Evolutionary conservation across 805 yeast genomes (phyloP).

Genomic region (Teunomyces kruisii): DNA sequence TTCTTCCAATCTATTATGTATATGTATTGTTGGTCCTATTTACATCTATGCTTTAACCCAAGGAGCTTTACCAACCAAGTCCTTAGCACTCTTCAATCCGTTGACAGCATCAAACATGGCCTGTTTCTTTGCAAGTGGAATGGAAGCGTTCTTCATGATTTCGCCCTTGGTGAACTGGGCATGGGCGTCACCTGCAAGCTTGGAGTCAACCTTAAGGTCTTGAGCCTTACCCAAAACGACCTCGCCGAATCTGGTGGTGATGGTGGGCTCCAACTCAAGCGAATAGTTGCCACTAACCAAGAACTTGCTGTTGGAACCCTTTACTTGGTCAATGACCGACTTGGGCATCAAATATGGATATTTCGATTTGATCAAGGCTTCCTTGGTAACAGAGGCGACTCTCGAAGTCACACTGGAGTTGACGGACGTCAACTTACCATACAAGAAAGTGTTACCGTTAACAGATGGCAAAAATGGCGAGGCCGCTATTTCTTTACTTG

Average conservation of each 20-base stretch:
- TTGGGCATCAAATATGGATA: slow-evolving; percentile 43
- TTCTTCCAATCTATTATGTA: no score
- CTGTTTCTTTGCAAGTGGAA: slow-evolving; percentile 27
- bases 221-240: slow-evolving; percentile 34
- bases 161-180: slow-evolving; percentile 21
- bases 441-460: slow-evolving; percentile 30
- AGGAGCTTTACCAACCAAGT: slow-evolving; percentile 25
- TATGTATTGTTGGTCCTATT: slow-evolving; percentile 3
- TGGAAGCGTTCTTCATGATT: slow-evolving; percentile 30
- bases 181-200: slow-evolving; percentile 8
- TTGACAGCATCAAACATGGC: slow-evolving; percentile 29
- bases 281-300: slow-evolving; percentile 31
- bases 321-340: slow-evolving; percentile 25
- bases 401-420: slow-evolving; percentile 29
- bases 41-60: slow-evolving; percentile 20
- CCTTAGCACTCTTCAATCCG: slow-evolving; percentile 26
- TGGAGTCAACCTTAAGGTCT: slow-evolving; percentile 9
- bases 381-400: slow-evolving; percentile 42
- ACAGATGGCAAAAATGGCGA: slow-evolving; percentile 19
- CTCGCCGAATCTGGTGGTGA: slow-evolving; percentile 25
- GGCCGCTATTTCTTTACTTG: slow-evolving; percentile 5
- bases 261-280: slow-evolving; percentile 20
- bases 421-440: slow-evolving; percentile 36
- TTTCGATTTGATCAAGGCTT: slow-evolving; percentile 35
- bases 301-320: slow-evolving; percentile 26